Percentiles rank a stretch among this genome's conserved stretches.
These are phyloP conservation scores for Diaporthe citriasiana DNA, from an alignment of 2,329 filamentous ascomycete genomes.

Conservation along the genomic window DNA sequence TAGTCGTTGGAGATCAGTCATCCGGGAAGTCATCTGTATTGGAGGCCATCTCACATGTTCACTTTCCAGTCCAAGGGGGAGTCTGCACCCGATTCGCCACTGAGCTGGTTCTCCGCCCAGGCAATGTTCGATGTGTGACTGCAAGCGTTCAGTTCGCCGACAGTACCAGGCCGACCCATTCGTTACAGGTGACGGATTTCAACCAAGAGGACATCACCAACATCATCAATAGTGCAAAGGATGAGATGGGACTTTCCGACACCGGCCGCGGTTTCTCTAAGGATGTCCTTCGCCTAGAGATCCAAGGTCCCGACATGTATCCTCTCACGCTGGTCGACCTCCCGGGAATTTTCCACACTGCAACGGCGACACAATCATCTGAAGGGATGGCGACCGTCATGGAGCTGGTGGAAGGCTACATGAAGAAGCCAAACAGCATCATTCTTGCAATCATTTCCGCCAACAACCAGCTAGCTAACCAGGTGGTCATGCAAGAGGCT, in stretches of 20 bases:
- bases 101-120: constrained; percentile 29
- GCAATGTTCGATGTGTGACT: too few species aligned
- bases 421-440: constrained; percentile 65
- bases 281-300: constrained; percentile 58
- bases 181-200: background rate
- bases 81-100: constrained; percentile 36
- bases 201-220: background rate
- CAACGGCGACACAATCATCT: constrained; percentile 56
- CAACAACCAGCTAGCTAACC: constrained; percentile 66
- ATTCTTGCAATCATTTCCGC: constrained; percentile 67
- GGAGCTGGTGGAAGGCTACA: constrained; percentile 64
- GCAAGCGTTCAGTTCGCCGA: background rate
- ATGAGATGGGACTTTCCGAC: constrained; percentile 59
- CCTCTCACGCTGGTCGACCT: constrained; percentile 68
- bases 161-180: background rate
- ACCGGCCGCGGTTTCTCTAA: constrained; percentile 52
- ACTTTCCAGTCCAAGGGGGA: constrained; percentile 8
- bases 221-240: constrained; percentile 51
- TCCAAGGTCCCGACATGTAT: constrained; percentile 56
- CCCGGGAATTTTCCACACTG: constrained; percentile 62
- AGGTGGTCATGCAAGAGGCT: constrained; percentile 61
- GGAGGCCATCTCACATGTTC: constrained; percentile 31
- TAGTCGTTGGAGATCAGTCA: constrained; percentile 35
- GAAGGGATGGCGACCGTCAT: constrained; percentile 57
- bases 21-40: constrained; percentile 34